A percentile compares a stretch with the other conserved stretches of the same genome.
Conservation (phyloP, 768 basidiomycete genomes). For the Russula sp. region DNA sequence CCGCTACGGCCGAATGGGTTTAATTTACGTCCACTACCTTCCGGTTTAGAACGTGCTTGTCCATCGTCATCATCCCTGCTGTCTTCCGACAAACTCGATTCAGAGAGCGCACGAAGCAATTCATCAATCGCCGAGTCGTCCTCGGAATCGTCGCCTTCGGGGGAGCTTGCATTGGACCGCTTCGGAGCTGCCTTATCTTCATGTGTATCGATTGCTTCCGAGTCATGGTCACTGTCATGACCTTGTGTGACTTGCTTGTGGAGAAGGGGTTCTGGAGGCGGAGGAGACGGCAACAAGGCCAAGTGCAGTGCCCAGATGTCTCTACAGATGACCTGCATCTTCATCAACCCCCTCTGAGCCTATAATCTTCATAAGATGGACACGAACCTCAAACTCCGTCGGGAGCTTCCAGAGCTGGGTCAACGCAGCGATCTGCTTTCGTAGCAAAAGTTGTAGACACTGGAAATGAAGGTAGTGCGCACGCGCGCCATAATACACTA, state of each 20-base stretch:
- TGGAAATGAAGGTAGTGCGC: conserved; percentile 78
- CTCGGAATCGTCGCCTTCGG: conserved; percentile 29
- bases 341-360: neutral
- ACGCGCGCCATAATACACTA: conserved; percentile 80
- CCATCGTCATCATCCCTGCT: conserved; percentile 21
- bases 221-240: neutral
- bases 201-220: conserved; percentile 2
- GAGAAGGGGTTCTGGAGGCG: conserved; percentile 52
- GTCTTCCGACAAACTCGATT: conserved; percentile 28
- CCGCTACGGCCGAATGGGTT: conserved; percentile 29
- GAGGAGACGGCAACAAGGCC: conserved; percentile 50
- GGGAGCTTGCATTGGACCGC: conserved; percentile 21
- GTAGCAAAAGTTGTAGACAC: conserved; percentile 72
- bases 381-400: conserved; percentile 65
- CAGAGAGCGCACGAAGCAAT: conserved; percentile 36
- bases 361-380: neutral
- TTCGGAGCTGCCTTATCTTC: neutral
- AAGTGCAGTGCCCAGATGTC: conserved; percentile 79
- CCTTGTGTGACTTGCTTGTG: conserved; percentile 33
- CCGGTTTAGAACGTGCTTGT: conserved; percentile 9
- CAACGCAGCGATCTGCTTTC: conserved; percentile 66
- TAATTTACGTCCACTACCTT: conserved; percentile 6
- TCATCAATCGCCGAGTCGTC: conserved; percentile 33
- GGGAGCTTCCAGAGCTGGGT: conserved; percentile 63
- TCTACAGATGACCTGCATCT: conserved; percentile 54